Conservation (phyloP, 371 early-diverging fungal species). For the Mucor racemosus region DNA sequence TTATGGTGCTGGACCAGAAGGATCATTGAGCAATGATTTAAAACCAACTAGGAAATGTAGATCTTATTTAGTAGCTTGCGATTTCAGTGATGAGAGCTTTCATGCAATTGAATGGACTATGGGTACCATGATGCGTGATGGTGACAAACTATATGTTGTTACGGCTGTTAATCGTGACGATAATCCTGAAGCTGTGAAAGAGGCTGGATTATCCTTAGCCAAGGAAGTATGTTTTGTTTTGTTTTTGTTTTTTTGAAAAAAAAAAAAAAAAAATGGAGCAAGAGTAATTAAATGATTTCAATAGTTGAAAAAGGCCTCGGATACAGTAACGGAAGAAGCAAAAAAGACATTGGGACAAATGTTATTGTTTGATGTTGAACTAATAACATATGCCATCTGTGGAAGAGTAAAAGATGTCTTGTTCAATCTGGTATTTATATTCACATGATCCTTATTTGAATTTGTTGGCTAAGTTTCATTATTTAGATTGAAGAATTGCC, state of each 20-base stretch:
- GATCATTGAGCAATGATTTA: conserved; percentile 8
- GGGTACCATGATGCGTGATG: conserved; percentile 61
- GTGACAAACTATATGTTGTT: conserved; percentile 57
- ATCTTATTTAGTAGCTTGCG: conserved; percentile 46
- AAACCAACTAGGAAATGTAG: conserved; percentile 18
- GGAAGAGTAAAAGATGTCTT: conserved; percentile 61
- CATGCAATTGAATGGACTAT: conserved; percentile 62
- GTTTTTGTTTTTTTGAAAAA: too few species aligned
- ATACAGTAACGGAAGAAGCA: conserved; percentile 37
- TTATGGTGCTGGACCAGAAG: conserved; percentile 34
- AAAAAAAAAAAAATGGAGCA: not conserved
- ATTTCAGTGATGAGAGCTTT: conserved; percentile 50
- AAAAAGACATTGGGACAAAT: conserved; percentile 39
- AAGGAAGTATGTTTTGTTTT: conserved; percentile 24
- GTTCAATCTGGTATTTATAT: conserved; percentile 31
- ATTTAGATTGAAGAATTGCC: conserved; percentile 52
- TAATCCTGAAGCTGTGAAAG: conserved; percentile 36
- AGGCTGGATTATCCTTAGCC: conserved; percentile 30
- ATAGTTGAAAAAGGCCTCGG: conserved; percentile 36
- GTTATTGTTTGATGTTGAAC: conserved; percentile 53
- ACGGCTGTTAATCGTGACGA: conserved; percentile 55
- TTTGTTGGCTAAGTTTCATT: not conserved
- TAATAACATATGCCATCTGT: conserved; percentile 51
- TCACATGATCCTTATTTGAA: not conserved
- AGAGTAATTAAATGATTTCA: not conserved